A percentile compares a stretch with the other conserved stretches of the same genome.
Conservation (phyloP, 768 basidiomycete species). For the Boletus rubropictus region DNA sequence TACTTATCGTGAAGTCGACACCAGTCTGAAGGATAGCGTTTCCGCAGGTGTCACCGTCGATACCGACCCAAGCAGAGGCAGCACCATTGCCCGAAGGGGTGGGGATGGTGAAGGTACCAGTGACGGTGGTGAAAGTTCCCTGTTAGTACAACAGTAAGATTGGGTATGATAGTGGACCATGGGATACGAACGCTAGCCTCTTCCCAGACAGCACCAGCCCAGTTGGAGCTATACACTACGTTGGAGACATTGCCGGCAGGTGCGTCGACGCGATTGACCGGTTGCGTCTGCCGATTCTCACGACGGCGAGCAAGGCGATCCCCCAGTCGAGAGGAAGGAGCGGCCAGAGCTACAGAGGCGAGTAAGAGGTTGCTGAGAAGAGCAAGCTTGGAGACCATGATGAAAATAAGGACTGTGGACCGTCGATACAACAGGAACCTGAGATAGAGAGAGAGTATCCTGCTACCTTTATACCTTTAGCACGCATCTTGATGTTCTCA, state of each 20-base stretch:
- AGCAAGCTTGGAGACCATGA: slow-evolving; percentile 17
- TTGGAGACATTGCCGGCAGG: background rate
- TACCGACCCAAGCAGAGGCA: slow-evolving; percentile 22
- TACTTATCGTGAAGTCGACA: slow-evolving; percentile 6
- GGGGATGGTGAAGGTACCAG: slow-evolving; percentile 20
- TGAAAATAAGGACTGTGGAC: background rate
- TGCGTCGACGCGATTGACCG: background rate
- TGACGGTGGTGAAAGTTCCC: slow-evolving; percentile 18
- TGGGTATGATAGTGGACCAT: background rate
- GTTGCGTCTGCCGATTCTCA: slow-evolving; percentile 10
- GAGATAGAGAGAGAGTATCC: background rate
- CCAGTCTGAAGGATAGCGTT: slow-evolving; percentile 20
- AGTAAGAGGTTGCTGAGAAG: slow-evolving; percentile 17
- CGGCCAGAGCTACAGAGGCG: slow-evolving; percentile 13
- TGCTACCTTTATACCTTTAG: slow-evolving; percentile 12
- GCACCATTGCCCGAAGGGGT: slow-evolving; percentile 9
- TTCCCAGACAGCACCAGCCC: slow-evolving; percentile 17
- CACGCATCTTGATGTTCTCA: background rate
- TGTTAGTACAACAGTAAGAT: slow-evolving; percentile 6
- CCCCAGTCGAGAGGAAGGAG: slow-evolving; percentile 10
- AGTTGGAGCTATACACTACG: slow-evolving; percentile 13
- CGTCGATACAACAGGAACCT: background rate
- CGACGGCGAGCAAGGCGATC: slow-evolving; percentile 14
- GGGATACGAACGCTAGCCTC: slow-evolving; percentile 6
- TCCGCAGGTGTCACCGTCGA: slow-evolving; percentile 15